Conservation (phyloP, 2,329 filamentous ascomycete species). For the Graphilbum sp. region DNA sequence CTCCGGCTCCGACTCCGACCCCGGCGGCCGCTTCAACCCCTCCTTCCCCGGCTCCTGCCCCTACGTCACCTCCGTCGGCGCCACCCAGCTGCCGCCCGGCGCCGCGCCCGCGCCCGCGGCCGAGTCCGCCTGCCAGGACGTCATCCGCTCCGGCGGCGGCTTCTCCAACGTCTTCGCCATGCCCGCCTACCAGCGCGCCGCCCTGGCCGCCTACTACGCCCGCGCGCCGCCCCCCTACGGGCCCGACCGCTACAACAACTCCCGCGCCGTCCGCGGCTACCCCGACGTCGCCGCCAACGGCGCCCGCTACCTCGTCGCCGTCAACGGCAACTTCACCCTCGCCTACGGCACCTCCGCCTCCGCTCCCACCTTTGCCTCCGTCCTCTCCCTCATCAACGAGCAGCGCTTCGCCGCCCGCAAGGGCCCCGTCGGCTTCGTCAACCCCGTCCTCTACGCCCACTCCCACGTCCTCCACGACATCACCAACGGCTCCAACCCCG, state of each 20-base stretch:
- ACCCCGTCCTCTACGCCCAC: conserved; percentile 15
- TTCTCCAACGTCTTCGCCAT: conserved; percentile 28
- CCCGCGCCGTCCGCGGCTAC: conserved; percentile 18
- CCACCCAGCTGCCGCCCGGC: conserved; percentile 26
- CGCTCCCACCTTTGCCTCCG: conserved; percentile 37
- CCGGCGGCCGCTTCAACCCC: conserved; percentile 27
- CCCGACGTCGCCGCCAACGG: conserved; percentile 13
- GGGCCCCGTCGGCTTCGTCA: conserved; percentile 19
- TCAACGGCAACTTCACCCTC: conserved; percentile 23
- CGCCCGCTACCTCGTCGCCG: conserved; percentile 21
- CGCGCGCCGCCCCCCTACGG: conserved; percentile 24
- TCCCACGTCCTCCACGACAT: conserved; percentile 16
- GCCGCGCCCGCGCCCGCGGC: conserved; percentile 19
- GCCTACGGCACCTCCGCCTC: conserved; percentile 33
- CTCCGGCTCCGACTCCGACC: conserved; percentile 14
- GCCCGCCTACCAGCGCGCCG: conserved; percentile 22
- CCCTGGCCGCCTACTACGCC: conserved; percentile 9
- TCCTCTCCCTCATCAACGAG: conserved; percentile 48
- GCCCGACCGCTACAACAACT: conserved; percentile 21
- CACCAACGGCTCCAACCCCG: conserved; percentile 14
- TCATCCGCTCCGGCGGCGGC: conserved; percentile 28
- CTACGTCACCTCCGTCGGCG: conserved; percentile 34
- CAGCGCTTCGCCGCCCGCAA: conserved; percentile 34
- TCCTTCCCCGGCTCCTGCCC: conserved; percentile 29
- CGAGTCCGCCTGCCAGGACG: conserved; percentile 27